Evolutionary conservation across 169 alveolate genomes (phyloP), one percentile per base, ranked within the genome.

Genomic region (Plasmodium coatneyi): DNA sequence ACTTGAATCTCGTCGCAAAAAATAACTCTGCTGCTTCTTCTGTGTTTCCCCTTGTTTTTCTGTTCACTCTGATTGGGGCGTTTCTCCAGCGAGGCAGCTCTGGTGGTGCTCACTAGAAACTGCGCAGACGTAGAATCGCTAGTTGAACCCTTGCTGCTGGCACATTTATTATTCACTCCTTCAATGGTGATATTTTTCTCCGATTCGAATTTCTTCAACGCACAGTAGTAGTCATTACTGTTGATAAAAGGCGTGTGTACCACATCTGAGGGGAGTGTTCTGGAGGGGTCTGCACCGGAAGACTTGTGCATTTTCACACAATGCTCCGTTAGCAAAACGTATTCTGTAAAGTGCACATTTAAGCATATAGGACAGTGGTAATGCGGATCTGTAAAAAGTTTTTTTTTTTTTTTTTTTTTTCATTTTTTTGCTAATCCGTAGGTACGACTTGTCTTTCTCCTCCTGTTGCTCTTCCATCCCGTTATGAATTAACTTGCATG

Each of bases 1-100:
- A 95, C 96, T 49, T 94, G 84, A 39, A 95, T 95, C 46, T 72
- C 95, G 22, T 80, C 80, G 43, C 92, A 92, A 60, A 95, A 95
- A 28, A 79, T 94, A 2, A 92, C 97, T 34, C 89, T 92, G 19
- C 93, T 84, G 12, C 19, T 82, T 36, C 92, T 30, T 36, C 80
- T 41, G 71, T 86, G 32, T 70, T 78, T 86, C 28, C n/a, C 46
- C 70, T 72, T 76, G 25, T 76, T 86, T 16, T 86, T 74, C 39
- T 49, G 78, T 25, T 43, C 54, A 7, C 60, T 46, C 30, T 28
- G 25, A 0, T 46, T 56, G 19, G 32, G 52, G 28, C 41, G 5
- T 49, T 19, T 66, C 36, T n/a, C 41, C 39, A 66, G 36, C n/a
- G 41, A 1, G 41, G 36, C 76, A 66, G 76, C 19, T 66, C 14